Evolutionary conservation across 441 rosid genomes (phyloP).

Genomic region (Raphanus hybrid): DNA sequence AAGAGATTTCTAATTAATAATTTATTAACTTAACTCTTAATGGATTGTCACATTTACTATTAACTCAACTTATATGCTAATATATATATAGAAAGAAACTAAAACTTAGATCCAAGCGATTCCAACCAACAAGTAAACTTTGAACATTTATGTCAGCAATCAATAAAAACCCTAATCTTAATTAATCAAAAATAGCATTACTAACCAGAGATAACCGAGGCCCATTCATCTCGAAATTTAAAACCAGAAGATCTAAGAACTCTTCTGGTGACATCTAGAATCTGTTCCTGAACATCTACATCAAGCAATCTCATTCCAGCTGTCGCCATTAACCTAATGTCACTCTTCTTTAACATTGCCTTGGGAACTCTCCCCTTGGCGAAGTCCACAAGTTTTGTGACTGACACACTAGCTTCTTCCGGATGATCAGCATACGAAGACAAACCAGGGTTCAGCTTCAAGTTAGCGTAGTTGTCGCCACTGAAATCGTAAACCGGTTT

Average conservation of each 20-base stretch:
- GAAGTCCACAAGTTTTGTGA: constrained; percentile 64
- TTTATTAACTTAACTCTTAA: neutral
- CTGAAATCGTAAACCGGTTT: constrained; percentile 55
- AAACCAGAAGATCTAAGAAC: constrained; percentile 69
- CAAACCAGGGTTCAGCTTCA: constrained; percentile 74
- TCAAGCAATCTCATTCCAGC: constrained; percentile 89
- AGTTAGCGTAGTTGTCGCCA: constrained; percentile 45
- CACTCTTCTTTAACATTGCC: constrained; percentile 58
- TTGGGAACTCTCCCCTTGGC: constrained; percentile 63
- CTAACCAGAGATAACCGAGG: constrained; percentile 80
- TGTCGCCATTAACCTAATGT: constrained; percentile 84
- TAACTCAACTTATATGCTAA: constrained; percentile 8
- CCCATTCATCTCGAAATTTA: constrained; percentile 70
- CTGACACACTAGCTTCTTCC: constrained; percentile 54
- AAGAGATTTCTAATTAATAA: neutral
- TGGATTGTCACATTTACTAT: neutral
- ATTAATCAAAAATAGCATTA: neutral
- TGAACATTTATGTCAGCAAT: neutral
- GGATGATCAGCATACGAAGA: constrained; percentile 62
- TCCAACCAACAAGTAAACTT: neutral
- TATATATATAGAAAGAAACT: neutral
- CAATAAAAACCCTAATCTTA: neutral
- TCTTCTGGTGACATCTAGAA: constrained; percentile 56
- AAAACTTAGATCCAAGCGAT: neutral
- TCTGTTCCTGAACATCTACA: constrained; percentile 52